Evolutionary conservation across 352 stramenopile genomes (phyloP), one percentile per base, ranked within the genome.

Genomic region (Phytophthora brassicae): DNA sequence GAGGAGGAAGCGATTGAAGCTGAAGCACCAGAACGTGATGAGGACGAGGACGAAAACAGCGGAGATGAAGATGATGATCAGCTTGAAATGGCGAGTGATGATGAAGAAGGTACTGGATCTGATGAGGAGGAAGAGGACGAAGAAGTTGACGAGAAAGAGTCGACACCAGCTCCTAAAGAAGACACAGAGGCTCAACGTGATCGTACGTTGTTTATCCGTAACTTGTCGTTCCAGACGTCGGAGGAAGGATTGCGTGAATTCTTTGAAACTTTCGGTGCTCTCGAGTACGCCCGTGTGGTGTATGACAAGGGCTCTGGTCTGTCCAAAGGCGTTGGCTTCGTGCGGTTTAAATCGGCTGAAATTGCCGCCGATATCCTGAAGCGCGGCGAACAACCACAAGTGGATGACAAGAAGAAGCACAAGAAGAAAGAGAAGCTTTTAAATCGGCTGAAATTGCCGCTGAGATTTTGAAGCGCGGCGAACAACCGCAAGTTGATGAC

Each of bases 131-230:
- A 69, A 9, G 62, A 64, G 0, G 60, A 74, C 2, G 61, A 77
- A 0, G 66, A 74, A 13, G 69, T 75, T 12, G 57, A 75, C 0
- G 70, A 75, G 0, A 64, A 75, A 11, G 51, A 80, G 13, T 48
- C 74, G 14, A 26, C 69, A 0, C 51, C 49, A 31, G 58, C 50
- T 33, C 60, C 66, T 28, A 86, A 74, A 50, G 67, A 81, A 29
- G 86, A 93, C 62, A 83, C 86, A 28, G 82, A 92, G 17, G 79
- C 78, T n/a, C 82, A 95, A 68, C 74, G 77, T 35, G 64, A 86
- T n/a, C 86, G 84, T 59, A 95, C 86, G 13, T 66, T 95, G 5
- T 95, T 95, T 57, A 79, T 95, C 42, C 86, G 84, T 24, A 95
- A 95, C 47, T 35, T 95, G 63, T 93, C 84, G 26, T 95, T 95